Base-by-base conservation (phyloP, 2,329 filamentous ascomycete species). In the Diaporthe batatas region DNA sequence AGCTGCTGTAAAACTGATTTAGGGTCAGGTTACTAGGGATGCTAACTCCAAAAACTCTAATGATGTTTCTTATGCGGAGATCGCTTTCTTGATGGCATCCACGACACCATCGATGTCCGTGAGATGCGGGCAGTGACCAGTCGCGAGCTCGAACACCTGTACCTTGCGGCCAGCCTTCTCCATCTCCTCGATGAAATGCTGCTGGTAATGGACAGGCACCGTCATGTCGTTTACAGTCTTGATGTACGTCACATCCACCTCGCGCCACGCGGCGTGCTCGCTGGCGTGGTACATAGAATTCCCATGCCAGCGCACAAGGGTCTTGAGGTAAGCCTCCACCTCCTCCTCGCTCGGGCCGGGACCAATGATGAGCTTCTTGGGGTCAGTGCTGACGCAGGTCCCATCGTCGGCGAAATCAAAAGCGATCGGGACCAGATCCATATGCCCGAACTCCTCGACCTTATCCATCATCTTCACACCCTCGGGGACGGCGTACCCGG, bases 221-320 rank as follows among this genome's bases (percentile, higher is more conserved):
- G 39, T 23, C 25, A 51, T 34, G 5, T 59, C 68, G 11, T 18
- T 11, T 7, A 14, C 3, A 4, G 42, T 34, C 2, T 58, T 23
- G 11, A 59, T 70, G 16, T 47, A 51, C 11, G 54, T 29, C 3
- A 57, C 39, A 1, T 54, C 29, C 3, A 70, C 59, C 29, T 51
- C 54, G 10, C 54, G 18, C 68, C 68, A 58, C 21, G 54, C 68
- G 39, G 68, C 39, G 14, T 70, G 14, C 34, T 70, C 29, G 11
- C 44, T 62, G 1, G 39, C 23, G 1, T 62, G 54, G 14, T 34
- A 36, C 54, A 70, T 59, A 6, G 23, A 42, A 16, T 70, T 34
- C 3, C 54, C 44, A 32, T 70, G 54, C 68, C 68, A 70, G 23
- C 55, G 68, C 6, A 23, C 42, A 3, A 42, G 39, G 1, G 68